Base-by-base conservation (phyloP, 495 filamentous ascomycete species). In the Hypoxylon rickii region DNA sequence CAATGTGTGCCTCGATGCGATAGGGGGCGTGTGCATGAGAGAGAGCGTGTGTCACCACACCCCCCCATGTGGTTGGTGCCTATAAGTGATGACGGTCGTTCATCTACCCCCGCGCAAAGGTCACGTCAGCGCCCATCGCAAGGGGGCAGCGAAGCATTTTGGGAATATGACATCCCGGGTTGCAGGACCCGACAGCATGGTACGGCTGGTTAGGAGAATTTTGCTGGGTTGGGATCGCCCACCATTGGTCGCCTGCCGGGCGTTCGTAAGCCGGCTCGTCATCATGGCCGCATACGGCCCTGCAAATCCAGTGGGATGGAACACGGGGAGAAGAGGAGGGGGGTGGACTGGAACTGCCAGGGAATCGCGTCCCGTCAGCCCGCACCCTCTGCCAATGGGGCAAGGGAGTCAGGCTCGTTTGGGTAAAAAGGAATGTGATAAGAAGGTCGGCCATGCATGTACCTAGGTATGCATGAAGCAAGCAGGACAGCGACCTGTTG, bases 141-240 rank as follows among this genome's bases (percentile, higher is more conserved):
- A 38, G 34, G 34, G 34, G 34, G 13, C 3, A 20, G 17, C 34
- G 38, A 20, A 18, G 31, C 12, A n/a, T 31, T 39, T 38, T 4
- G 53, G 45, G 19, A 18, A 0, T 11, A 18, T 7, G 15, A 4
- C 7, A 38, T 33, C 43, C 1, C 42, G 51, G 42, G 59, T 31
- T 57, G 59, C 48, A 55, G 59, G 59, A 56, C 59, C 59, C 59
- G 59, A 63, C 59, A 49, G 59, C 42, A 41, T 57, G 59, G 59
- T 46, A 63, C 54, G 52, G 59, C 31, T 40, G 20, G 19, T 31
- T 17, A 12, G 40, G 40, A 40, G 40, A 41, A 31, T 47, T 37
- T 44, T 42, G 34, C 52, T 49, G 52, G 51, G 43, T 31, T 51
- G 37, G 50, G 37, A 50, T 20, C 16, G 39, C 18, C 7, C n/a